Conservation (phyloP, 2,329 filamentous ascomycete genomes). For the Fusarium succisae region DNA sequence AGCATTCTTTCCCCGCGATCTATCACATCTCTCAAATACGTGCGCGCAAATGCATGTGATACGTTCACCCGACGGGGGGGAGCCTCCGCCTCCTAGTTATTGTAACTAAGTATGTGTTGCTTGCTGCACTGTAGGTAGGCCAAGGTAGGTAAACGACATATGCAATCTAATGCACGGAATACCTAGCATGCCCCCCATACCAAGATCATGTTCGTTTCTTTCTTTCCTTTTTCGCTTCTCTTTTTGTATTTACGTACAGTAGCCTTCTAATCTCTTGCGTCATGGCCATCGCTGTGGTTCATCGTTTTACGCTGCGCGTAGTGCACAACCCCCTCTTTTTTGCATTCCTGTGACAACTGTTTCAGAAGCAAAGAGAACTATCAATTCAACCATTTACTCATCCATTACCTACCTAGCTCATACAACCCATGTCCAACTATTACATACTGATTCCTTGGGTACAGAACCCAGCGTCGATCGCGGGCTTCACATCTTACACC, state of each 20-base stretch:
- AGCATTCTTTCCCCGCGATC: conserved; percentile 24
- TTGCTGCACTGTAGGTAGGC: background rate
- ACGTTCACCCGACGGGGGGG: background rate
- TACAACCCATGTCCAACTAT: background rate
- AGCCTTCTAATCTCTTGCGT: background rate
- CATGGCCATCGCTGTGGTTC: background rate
- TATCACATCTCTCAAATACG: conserved; percentile 28
- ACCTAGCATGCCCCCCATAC: background rate
- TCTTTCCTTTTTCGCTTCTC: background rate
- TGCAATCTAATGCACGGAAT: conserved; percentile 3
- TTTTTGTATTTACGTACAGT: background rate
- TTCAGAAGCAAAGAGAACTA: background rate
- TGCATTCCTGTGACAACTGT: conserved; percentile 6
- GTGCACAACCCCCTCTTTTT: background rate
- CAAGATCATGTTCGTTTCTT: background rate
- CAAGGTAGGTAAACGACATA: background rate
- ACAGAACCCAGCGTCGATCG: background rate
- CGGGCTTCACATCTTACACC: background rate
- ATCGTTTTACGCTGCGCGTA: background rate
- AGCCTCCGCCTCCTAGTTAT: background rate
- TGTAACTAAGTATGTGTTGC: background rate
- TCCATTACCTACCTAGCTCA: background rate
- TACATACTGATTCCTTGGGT: background rate
- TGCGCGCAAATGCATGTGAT: background rate
- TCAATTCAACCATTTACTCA: background rate